Percentiles rank a stretch among this genome's conserved stretches.
phyloP scores from a whole-genome alignment of 2,329 filamentous ascomycete species.

The Neurospora crassa region DNA sequence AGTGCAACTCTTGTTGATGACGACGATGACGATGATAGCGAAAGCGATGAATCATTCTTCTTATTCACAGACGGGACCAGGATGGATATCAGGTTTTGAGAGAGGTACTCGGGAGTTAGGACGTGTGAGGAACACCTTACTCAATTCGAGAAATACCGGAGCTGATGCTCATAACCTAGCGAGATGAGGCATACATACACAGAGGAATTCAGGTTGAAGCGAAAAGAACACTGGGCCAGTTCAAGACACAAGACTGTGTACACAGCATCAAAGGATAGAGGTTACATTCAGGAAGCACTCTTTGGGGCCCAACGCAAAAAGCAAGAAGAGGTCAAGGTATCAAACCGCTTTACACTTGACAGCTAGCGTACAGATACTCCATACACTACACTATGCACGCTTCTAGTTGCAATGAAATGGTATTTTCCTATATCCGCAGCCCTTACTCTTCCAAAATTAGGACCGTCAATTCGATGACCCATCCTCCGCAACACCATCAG shows the following conservation, averaged over 20 bases:
- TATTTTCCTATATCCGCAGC: neutral
- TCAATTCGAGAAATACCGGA: neutral
- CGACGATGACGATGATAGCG: neutral
- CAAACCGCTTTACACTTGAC: neutral
- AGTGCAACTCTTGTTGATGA: neutral
- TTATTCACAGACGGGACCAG: neutral
- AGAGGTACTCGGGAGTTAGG: neutral
- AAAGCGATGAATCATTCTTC: neutral
- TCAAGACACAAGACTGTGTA: neutral
- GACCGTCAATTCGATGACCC: conserved; percentile 7
- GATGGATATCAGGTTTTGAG: neutral
- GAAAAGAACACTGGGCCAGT: neutral
- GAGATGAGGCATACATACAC: neutral
- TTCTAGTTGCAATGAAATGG: neutral
- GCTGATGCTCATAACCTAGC: neutral
- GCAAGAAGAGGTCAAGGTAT: neutral
- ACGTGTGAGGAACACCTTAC: neutral
- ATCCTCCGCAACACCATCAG: conserved; percentile 29
- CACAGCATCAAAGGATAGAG: neutral
- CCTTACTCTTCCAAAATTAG: neutral
- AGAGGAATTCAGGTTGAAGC: neutral
- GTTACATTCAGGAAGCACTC: neutral
- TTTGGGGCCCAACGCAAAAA: neutral
- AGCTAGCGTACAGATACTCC: neutral
- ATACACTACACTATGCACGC: neutral